Evolutionary conservation across 106 monocot species (phyloP), one percentile per base, ranked within the genome.

Genomic region (Iris macrosiphon): DNA sequence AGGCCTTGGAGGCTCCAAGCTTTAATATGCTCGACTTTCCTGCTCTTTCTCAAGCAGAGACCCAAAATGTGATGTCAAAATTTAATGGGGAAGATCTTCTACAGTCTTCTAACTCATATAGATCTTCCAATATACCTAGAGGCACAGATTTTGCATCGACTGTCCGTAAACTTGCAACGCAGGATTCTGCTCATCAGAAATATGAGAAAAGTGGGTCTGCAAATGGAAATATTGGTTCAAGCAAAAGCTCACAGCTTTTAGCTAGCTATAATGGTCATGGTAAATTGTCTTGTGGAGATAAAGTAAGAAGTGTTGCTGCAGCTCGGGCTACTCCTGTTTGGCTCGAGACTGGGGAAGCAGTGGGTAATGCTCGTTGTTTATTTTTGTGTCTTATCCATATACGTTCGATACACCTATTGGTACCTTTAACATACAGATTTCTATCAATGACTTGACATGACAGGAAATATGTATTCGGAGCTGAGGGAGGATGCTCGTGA

Each of bases 331-430:
- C 68, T 55, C 61, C 75, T 20, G 20, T 66, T 57, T 75, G 75
- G 79, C 75, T 75, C 25, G 79, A 79, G 15, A 84, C 84, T 52
- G 79, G 79, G 29, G 84, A 79, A 42, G 60, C 84, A 68, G 84
- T 79, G 46, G 84, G 79, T 84, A 84, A 72, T 75, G 38, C 8
- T 61, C 42, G 29, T 50, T n/a, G 1, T n/a, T 4, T 30, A 50
- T 50, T 7, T 50, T 5, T 30, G 14, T 15, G 29, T 50, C 4
- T 50, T n/a, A n/a, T n/a, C n/a, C n/a, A n/a, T n/a, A 50, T 29
- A 29, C 29, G 18, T 16, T 26, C 4, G 29, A 29, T 14, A 7
- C 29, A 26, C 28, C 50, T 30, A 20, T 1, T 30, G 6, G 4
- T 20, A 28, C 29, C n/a, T 29, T 50, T 12, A 27, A 29, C 13